These are phyloP conservation scores for Solanum chacoense DNA, from an alignment of 305 asterid species.

Conservation along the genomic window DNA sequence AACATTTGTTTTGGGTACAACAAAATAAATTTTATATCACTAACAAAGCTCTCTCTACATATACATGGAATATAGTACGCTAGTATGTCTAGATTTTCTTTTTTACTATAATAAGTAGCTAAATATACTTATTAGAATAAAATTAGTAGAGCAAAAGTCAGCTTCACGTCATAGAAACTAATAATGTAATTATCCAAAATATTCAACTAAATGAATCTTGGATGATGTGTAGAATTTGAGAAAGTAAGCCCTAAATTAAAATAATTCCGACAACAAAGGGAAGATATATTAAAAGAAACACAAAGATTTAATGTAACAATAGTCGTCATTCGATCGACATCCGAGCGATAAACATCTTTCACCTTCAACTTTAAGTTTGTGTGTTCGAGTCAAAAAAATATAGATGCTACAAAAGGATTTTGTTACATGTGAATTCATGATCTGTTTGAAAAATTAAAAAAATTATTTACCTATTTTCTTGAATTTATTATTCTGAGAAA, in stretches of 20 bases:
- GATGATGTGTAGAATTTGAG: not conserved
- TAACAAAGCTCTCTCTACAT: not conserved
- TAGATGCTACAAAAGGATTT: not conserved
- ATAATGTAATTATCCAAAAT: not conserved
- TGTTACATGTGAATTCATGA: not conserved
- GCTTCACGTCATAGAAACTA: not conserved
- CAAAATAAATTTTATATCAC: not conserved
- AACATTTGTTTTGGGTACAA: not conserved
- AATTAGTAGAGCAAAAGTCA: not conserved
- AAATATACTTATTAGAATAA: not conserved
- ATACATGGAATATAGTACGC: not conserved
- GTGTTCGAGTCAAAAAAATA: not conserved
- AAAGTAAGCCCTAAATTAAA: not conserved
- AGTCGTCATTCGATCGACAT: not conserved
- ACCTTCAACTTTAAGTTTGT: not conserved
- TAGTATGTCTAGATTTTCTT: not conserved
- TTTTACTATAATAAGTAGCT: not conserved
- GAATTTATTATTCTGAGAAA: not conserved
- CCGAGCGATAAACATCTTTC: not conserved
- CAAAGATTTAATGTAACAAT: not conserved
- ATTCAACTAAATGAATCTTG: not conserved
- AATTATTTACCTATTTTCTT: too few species aligned
- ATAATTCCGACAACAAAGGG: not conserved
- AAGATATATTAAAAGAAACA: not conserved
- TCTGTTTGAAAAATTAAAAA: not conserved